Conservation (phyloP, 805 yeast genomes). For the Wickerhamiella allomyrinae region DNA sequence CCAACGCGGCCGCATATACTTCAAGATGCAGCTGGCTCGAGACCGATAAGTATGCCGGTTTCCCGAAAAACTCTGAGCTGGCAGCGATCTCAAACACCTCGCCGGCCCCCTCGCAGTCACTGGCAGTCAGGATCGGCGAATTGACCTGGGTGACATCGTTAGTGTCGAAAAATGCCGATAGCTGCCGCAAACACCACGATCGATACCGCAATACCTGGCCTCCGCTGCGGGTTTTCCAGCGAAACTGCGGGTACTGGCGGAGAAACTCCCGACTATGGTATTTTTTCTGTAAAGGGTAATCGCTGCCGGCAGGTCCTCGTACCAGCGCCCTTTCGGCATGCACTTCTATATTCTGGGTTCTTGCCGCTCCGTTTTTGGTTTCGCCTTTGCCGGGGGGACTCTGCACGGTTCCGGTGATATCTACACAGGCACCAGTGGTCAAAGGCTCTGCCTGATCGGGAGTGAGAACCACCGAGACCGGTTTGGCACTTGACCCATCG, state of each 20-base stretch:
- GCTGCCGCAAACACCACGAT: slow-evolving; percentile 43
- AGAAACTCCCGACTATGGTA: slow-evolving; percentile 49
- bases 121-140: slow-evolving; percentile 76
- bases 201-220: slow-evolving; percentile 59
- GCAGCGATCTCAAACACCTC: slow-evolving; percentile 57
- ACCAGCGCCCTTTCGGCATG: slow-evolving; percentile 29
- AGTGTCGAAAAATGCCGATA: slow-evolving; percentile 40
- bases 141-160: slow-evolving; percentile 53
- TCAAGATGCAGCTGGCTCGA: slow-evolving; percentile 89
- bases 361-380: not conserved
- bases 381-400: slow-evolving; percentile 34
- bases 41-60: slow-evolving; percentile 63
- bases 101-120: slow-evolving; percentile 98
- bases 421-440: slow-evolving; percentile 35
- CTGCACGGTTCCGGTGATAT: slow-evolving; percentile 31
- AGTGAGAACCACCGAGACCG: slow-evolving; percentile 40
- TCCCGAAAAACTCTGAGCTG: slow-evolving; percentile 37
- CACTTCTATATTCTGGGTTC: slow-evolving; percentile 38
- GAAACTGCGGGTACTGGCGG: slow-evolving; percentile 57
- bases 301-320: slow-evolving; percentile 45
- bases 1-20: slow-evolving; percentile 55
- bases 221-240: slow-evolving; percentile 59
- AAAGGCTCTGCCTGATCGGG: slow-evolving; percentile 18
- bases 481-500: slow-evolving; percentile 55
- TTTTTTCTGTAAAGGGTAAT: slow-evolving; percentile 78